Conservation (phyloP, 1,284 basidiomycete species). For the Papiliotrema flavescens region DNA sequence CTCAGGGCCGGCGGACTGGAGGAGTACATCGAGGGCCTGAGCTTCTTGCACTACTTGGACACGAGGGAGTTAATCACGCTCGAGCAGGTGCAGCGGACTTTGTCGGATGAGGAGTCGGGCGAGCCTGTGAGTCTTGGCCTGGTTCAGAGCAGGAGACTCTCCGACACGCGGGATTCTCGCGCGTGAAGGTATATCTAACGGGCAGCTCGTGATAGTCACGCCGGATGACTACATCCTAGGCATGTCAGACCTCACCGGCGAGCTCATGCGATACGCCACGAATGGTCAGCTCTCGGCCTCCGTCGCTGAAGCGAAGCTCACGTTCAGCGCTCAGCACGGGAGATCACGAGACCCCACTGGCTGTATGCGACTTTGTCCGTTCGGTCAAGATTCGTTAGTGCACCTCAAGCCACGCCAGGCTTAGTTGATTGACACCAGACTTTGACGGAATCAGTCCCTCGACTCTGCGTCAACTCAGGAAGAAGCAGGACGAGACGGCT, state of each 20-base stretch:
- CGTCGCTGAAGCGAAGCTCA: slow-evolving; percentile 7
- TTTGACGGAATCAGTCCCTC: slow-evolving; percentile 35
- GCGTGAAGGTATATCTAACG: background rate
- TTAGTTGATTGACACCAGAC: slow-evolving; percentile 15
- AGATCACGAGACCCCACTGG: slow-evolving; percentile 64
- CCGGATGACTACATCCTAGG: slow-evolving; percentile 86
- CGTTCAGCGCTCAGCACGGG: slow-evolving; percentile 57
- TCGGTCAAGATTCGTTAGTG: slow-evolving; percentile 69
- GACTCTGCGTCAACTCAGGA: slow-evolving; percentile 58
- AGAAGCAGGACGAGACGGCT: slow-evolving; percentile 82
- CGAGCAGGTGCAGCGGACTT: slow-evolving; percentile 61
- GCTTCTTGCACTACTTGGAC: slow-evolving; percentile 83
- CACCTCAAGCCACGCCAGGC: background rate
- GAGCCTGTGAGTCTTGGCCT: slow-evolving; percentile 55
- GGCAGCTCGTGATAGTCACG: slow-evolving; percentile 60
- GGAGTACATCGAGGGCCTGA: slow-evolving; percentile 90
- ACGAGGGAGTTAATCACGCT: slow-evolving; percentile 67
- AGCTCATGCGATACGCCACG: slow-evolving; percentile 92
- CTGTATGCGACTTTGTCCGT: slow-evolving; percentile 73
- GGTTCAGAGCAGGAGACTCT: too few species aligned
- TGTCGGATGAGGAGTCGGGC: slow-evolving; percentile 58
- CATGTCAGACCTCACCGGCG: slow-evolving; percentile 89
- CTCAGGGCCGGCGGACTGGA: slow-evolving; percentile 59
- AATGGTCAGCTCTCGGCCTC: slow-evolving; percentile 43
- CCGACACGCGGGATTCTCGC: background rate